These are phyloP conservation scores for Hippophae gyantsensis DNA, from an alignment of 306 rosid species.

Conservation along the genomic window DNA sequence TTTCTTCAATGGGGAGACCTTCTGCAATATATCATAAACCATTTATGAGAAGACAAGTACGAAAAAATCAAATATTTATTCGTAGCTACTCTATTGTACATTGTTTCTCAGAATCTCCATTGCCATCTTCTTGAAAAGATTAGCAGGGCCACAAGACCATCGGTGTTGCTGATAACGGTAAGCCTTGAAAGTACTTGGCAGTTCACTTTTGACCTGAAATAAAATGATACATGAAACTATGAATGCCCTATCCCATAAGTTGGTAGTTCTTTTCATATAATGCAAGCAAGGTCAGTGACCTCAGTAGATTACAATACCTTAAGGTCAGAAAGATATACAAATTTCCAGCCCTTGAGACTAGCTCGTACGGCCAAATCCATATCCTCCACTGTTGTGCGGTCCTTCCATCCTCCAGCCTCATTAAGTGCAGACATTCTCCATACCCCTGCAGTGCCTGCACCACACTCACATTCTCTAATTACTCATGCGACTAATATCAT, in stretches of 20 bases:
- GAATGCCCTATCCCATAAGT: too few relatives aligned
- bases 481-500: too few relatives aligned
- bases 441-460: slow-evolving; percentile 86
- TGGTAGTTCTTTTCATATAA: too few relatives aligned
- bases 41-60: slow-evolving; percentile 1
- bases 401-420: slow-evolving; percentile 98
- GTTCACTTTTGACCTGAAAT: slow-evolving; percentile 75
- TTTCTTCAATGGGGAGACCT: slow-evolving; percentile 76
- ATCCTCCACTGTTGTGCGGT: slow-evolving; percentile 90
- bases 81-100: slow-evolving; percentile 22
- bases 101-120: slow-evolving; percentile 72
- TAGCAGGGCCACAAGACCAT: slow-evolving; percentile 97
- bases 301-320: slow-evolving; percentile 29
- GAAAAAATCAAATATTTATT: too few relatives aligned
- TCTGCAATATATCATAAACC: slow-evolving; percentile 43
- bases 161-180: slow-evolving; percentile 89
- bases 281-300: too few relatives aligned
- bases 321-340: slow-evolving; percentile 52
- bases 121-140: slow-evolving; percentile 78
- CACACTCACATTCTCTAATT: background rate
- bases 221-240: background rate
- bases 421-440: slow-evolving; percentile 85
- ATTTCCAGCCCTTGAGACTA: slow-evolving; percentile 78
- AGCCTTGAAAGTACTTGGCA: slow-evolving; percentile 95
- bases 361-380: slow-evolving; percentile 95